Conservation (phyloP, 768 basidiomycete species). For the Leccinellum albellum region DNA sequence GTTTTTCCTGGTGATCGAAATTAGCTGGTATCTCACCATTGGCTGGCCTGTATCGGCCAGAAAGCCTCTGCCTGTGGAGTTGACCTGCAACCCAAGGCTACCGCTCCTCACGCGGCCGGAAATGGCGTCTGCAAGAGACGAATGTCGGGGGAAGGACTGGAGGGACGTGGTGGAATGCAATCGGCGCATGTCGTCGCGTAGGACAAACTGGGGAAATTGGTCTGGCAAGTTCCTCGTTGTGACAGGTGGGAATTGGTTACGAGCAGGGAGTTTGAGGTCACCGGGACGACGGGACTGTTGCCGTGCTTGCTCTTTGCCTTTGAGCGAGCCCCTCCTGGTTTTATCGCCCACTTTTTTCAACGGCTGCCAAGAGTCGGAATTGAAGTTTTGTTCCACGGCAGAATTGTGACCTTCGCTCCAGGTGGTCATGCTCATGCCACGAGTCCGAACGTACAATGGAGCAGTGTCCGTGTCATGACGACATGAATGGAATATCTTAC, state of each 20-base stretch:
- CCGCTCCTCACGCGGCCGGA: slow-evolving; percentile 56
- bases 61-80: slow-evolving; percentile 14
- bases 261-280: slow-evolving; percentile 60
- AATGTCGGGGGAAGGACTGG: slow-evolving; percentile 34
- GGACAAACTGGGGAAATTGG: slow-evolving; percentile 34
- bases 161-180: slow-evolving; percentile 38
- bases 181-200: slow-evolving; percentile 37
- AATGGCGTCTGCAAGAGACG: slow-evolving; percentile 29
- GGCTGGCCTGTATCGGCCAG: slow-evolving; percentile 18
- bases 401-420: slow-evolving; percentile 40
- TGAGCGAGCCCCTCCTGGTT: slow-evolving; percentile 46
- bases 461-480: slow-evolving; percentile 23
- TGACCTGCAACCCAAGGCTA: slow-evolving; percentile 50
- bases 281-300: slow-evolving; percentile 46
- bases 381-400: slow-evolving; percentile 42
- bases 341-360: slow-evolving; percentile 39
- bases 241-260: slow-evolving; percentile 41
- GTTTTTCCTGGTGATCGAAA: neutral
- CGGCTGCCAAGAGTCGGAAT: slow-evolving; percentile 51
- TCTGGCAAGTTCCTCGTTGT: slow-evolving; percentile 29
- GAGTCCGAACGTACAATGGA: slow-evolving; percentile 43
- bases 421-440: slow-evolving; percentile 55
- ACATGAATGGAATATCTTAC: slow-evolving; percentile 27
- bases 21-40: slow-evolving; percentile 21
- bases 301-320: slow-evolving; percentile 41